These are phyloP conservation scores for Begonia masoniana DNA, from an alignment of 306 rosid genomes.

Conservation along the genomic window DNA sequence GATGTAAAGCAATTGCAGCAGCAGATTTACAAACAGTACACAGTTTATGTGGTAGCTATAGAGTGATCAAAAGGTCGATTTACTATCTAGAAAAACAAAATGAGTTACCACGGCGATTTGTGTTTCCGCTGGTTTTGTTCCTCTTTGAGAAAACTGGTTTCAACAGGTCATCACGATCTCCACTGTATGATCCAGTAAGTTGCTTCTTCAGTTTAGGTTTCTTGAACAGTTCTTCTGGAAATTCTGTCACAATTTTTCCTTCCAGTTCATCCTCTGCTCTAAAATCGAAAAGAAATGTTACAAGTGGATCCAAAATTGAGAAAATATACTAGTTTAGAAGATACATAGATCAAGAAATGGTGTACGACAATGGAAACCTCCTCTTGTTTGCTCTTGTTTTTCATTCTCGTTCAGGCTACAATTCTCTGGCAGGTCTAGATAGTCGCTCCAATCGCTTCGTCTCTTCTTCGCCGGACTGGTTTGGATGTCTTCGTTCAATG, in stretches of 20 bases:
- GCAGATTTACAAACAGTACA: no score
- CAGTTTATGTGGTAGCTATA: neutral
- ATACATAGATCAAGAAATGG: neutral
- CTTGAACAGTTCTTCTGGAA: slow-evolving; percentile 28
- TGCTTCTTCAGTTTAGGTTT: slow-evolving; percentile 23
- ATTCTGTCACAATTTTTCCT: slow-evolving; percentile 44
- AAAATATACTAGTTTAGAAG: neutral
- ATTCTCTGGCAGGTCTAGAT: slow-evolving; percentile 33
- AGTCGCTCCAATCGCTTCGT: slow-evolving; percentile 51
- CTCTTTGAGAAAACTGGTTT: slow-evolving; percentile 22
- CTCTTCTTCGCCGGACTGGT: slow-evolving; percentile 5
- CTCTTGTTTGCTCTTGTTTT: slow-evolving; percentile 9
- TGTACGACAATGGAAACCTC: slow-evolving; percentile 15
- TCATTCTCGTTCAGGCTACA: neutral
- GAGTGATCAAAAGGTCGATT: neutral
- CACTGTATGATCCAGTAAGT: slow-evolving; percentile 7
- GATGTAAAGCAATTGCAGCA: no score
- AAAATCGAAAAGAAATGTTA: slow-evolving; percentile 3
- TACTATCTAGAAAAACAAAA: neutral
- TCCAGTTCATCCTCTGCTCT: slow-evolving; percentile 18
- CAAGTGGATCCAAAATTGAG: neutral
- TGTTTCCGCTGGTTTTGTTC: slow-evolving; percentile 6
- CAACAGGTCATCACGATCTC: slow-evolving; percentile 8
- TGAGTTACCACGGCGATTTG: slow-evolving; percentile 24
- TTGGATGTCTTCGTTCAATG: neutral